Evolutionary conservation across 2,329 filamentous ascomycete species (phyloP).

Genomic region (Ramularia endophylla): DNA sequence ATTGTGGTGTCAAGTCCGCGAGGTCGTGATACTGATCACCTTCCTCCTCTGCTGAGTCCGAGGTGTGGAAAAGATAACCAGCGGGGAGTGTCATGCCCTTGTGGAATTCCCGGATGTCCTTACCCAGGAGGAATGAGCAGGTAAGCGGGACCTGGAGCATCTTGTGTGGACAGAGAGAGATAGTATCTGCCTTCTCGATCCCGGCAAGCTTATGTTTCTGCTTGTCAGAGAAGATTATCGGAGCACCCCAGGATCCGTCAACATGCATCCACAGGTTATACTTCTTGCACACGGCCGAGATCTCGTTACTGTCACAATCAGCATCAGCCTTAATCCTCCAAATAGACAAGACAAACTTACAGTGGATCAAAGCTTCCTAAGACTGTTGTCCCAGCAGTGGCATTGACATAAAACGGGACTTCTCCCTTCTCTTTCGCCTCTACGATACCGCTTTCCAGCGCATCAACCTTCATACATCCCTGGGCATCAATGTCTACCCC

Average conservation of each 20-base stretch:
- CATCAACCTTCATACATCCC: constrained; percentile 65
- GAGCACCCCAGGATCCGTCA: constrained; percentile 86
- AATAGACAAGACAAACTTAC: constrained; percentile 2
- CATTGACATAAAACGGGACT: constrained; percentile 91
- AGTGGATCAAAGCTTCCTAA: constrained; percentile 85
- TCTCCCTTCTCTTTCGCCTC: constrained; percentile 60
- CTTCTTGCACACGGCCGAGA: constrained; percentile 63
- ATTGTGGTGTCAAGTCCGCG: constrained; percentile 88
- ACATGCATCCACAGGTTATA: constrained; percentile 86
- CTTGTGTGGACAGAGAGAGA: constrained; percentile 93
- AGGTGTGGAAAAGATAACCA: constrained; percentile 56
- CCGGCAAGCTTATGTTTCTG: constrained; percentile 63
- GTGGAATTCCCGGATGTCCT: constrained; percentile 72
- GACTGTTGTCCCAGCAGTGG: constrained; percentile 91
- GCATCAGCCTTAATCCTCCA: no score
- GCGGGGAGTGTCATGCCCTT: constrained; percentile 79
- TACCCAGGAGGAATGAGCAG: constrained; percentile 79
- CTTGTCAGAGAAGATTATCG: constrained; percentile 67
- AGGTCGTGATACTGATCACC: constrained; percentile 64
- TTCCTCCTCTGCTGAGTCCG: constrained; percentile 30
- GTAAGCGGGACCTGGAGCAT: constrained; percentile 91
- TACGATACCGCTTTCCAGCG: constrained; percentile 58
- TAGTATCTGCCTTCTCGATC: constrained; percentile 66
- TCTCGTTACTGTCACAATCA: constrained; percentile 36
- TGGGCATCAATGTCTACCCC: constrained; percentile 64